These are phyloP conservation scores for Trifolium repens DNA, from an alignment of 306 rosid species.

Conservation along the genomic window DNA sequence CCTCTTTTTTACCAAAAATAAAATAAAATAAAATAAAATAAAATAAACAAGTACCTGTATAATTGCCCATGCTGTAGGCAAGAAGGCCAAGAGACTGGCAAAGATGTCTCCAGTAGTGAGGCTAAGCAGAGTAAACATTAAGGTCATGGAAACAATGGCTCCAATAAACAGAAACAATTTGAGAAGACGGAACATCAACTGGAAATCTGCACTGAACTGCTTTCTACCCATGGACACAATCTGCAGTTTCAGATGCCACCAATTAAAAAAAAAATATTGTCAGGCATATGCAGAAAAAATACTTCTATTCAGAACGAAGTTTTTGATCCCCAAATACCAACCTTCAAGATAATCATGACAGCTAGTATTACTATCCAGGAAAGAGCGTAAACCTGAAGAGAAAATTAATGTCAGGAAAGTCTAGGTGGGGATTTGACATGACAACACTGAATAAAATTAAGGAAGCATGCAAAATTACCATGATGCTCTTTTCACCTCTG, in stretches of 20 bases:
- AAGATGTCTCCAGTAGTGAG: constrained; percentile 86
- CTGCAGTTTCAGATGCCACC: constrained; percentile 60
- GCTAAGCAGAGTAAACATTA: constrained; percentile 69
- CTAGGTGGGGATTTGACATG: constrained; percentile 26
- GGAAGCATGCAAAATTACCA: constrained; percentile 56
- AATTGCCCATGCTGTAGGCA: constrained; percentile 96
- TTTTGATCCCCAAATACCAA: constrained; percentile 41
- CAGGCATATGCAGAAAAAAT: constrained; percentile 26
- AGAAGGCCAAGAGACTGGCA: constrained; percentile 81
- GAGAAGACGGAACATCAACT: constrained; percentile 93
- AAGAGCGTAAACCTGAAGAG: constrained; percentile 80
- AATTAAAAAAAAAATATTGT: constrained; percentile 28
- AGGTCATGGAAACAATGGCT: constrained; percentile 53
- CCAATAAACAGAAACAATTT: constrained; percentile 82
- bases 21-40: background rate
- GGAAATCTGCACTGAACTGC: constrained; percentile 94
- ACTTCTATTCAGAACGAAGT: constrained; percentile 20
- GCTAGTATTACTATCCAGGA: constrained; percentile 96
- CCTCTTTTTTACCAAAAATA: no score
- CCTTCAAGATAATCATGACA: constrained; percentile 86
- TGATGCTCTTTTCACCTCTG: constrained; percentile 70
- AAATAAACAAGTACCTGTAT: constrained; percentile 60
- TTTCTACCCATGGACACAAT: constrained; percentile 90
- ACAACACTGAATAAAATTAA: constrained; percentile 28
- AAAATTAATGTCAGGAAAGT: constrained; percentile 41